Evolutionary conservation across 208 protist genomes (phyloP), one percentile per base, ranked within the genome.

Genomic region (Leishmania lainsoni): DNA sequence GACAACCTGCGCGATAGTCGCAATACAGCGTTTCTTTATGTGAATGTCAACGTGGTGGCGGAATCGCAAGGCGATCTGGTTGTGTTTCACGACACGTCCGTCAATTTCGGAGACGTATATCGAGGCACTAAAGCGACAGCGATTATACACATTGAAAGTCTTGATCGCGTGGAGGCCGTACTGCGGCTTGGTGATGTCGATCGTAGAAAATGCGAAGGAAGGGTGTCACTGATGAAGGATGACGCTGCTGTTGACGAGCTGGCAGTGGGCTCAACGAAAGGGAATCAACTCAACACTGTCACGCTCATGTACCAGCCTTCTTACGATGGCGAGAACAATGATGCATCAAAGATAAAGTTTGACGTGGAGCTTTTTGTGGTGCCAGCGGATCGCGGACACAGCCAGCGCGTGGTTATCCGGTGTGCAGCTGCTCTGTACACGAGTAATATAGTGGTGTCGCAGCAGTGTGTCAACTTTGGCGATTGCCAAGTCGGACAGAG

Each of bases 51-150:
- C 75, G 86, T 94, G 39, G 87, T 88, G 1, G 78, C 81, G 3
- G 90, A 95, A 35, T 88, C 88, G n/a, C 88, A 94, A 68, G 93
- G 87, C 35, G 90, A 95, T 68, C 61, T 96, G 42, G 78, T 97
- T 20, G 89, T 75, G 3, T 68, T 95, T 22, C 81, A 85, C 3
- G 86, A 94, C 39, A 86, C 89, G 22, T 81, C 82, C 5, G 69
- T 97, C 26, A 87, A 95, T 63, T 96, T 97, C 84, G 94, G 94
- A 56, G 92, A 93, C 68, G 88, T 97, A 12, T 97, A 96, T 68
- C 86, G 94, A 26, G 94, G 94, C 12, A 93, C 86, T 10, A 83
- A 83, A 70, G 85, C 92, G 0, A 81, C 76, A 20, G 85, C 80
- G 17, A 80, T 89, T 20, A 48, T 96, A 48, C 86, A 58, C 26